These are phyloP conservation scores for Trichosanthes truncata DNA, from an alignment of 306 rosid genomes.

Conservation along the genomic window DNA sequence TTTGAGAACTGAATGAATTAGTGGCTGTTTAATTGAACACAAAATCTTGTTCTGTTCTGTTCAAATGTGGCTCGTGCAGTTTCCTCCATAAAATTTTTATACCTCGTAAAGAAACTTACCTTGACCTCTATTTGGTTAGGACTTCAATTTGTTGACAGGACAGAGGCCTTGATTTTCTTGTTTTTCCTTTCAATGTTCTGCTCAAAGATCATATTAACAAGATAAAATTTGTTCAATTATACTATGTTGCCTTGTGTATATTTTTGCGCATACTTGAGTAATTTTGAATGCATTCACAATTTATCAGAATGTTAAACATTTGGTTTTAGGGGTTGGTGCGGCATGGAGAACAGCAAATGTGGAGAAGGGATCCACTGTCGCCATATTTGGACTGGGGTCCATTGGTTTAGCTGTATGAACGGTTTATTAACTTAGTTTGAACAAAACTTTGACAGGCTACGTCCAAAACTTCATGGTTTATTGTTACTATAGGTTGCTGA, in stretches of 20 bases:
- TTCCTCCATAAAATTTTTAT: background rate
- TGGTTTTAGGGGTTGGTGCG: slow-evolving; percentile 71
- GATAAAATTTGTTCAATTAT: background rate
- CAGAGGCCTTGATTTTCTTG: background rate
- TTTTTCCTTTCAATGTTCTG: background rate
- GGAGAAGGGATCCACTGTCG: slow-evolving; percentile 68
- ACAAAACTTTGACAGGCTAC: background rate
- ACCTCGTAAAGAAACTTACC: background rate
- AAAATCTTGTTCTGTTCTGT: background rate
- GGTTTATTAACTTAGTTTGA: background rate
- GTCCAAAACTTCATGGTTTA: background rate
- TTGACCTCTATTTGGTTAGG: background rate
- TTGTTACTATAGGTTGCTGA: slow-evolving; percentile 59
- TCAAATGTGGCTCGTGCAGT: background rate
- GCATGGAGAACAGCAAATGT: slow-evolving; percentile 85
- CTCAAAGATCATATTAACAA: background rate
- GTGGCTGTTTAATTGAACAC: background rate
- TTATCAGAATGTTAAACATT: background rate
- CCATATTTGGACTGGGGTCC: slow-evolving; percentile 69
- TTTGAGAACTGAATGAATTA: background rate
- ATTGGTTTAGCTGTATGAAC: slow-evolving; percentile 76
- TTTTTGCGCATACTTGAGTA: background rate
- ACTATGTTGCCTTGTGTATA: background rate
- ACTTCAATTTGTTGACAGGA: background rate
- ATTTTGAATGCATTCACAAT: background rate